These are phyloP conservation scores for Claviceps maximensis DNA, from an alignment of 2,329 filamentous ascomycete genomes.

Conservation along the genomic window DNA sequence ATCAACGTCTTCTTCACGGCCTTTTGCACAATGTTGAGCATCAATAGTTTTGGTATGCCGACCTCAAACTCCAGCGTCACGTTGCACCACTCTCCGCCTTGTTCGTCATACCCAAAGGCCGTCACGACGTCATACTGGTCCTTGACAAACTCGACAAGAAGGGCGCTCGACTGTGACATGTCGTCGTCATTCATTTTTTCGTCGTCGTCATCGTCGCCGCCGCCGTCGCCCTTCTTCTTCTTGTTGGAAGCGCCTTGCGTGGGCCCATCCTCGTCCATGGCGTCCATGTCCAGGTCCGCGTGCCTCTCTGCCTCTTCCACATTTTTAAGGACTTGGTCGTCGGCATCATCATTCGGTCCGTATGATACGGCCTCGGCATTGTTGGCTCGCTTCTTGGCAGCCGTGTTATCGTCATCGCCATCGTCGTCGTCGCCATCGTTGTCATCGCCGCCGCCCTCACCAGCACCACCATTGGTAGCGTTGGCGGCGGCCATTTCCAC, in stretches of 20 bases:
- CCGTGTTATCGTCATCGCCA: conserved; percentile 66
- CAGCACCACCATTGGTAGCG: conserved; percentile 21
- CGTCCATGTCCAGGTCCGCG: conserved; percentile 34
- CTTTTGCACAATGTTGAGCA: conserved; percentile 79
- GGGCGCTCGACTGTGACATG: conserved; percentile 25
- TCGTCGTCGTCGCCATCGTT: conserved; percentile 57
- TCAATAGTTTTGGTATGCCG: conserved; percentile 74
- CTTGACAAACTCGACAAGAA: conserved; percentile 52
- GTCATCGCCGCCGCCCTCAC: conserved; percentile 21
- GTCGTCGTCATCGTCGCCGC: conserved; percentile 13
- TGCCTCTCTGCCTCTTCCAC: conserved; percentile 45
- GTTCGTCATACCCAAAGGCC: conserved; percentile 68
- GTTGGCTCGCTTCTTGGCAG: conserved; percentile 61
- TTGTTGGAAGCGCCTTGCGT: conserved; percentile 20
- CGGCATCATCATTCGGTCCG: conserved; percentile 84
- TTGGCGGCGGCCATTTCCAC: conserved; percentile 35
- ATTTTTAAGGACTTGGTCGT: conserved; percentile 57
- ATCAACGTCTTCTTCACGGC: conserved; percentile 69
- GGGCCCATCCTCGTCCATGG: conserved; percentile 39
- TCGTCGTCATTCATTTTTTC: conserved; percentile 24
- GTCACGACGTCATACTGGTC: conserved; percentile 53
- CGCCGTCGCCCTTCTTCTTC: conserved; percentile 22
- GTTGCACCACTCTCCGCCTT: conserved; percentile 58
- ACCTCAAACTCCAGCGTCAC: conserved; percentile 75
- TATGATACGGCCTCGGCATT: conserved; percentile 75